These are phyloP conservation scores for Neodidymelliopsis sp. DNA, from an alignment of 2,329 filamentous ascomycete genomes.

Conservation along the genomic window DNA sequence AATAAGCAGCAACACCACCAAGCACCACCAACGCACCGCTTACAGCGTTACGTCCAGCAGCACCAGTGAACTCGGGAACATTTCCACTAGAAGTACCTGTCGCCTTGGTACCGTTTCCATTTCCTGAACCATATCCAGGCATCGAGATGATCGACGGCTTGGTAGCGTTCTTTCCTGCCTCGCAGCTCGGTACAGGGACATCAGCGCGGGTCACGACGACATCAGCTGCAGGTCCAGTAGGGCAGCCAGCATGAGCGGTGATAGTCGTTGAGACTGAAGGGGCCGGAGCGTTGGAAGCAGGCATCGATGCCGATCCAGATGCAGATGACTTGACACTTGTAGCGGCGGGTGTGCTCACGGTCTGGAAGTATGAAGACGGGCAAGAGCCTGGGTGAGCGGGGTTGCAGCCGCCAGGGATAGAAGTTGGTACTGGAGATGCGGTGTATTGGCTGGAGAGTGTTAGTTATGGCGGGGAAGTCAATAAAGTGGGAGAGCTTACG, in stretches of 20 bases:
- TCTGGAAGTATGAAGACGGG: neutral
- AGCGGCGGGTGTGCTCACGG: neutral
- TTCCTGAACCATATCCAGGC: conserved; percentile 13
- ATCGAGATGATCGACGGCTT: conserved; percentile 28
- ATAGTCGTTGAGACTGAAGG: conserved; percentile 22
- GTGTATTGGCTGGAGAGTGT: conserved; percentile 2
- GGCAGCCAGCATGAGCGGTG: conserved; percentile 24
- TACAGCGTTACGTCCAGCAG: neutral
- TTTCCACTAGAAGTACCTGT: neutral
- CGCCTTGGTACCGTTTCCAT: neutral
- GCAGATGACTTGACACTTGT: no score
- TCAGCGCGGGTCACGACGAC: conserved; percentile 28
- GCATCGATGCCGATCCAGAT: no score
- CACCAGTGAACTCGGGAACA: conserved; percentile 20
- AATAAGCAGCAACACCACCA: conserved; percentile 1
- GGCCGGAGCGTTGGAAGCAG: neutral
- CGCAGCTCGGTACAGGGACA: conserved; percentile 23
- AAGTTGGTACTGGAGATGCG: neutral
- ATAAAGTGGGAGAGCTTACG: conserved; percentile 4
- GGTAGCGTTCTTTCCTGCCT: conserved; percentile 26
- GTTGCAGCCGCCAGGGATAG: neutral
- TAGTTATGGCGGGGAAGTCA: neutral
- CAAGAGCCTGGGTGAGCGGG: neutral
- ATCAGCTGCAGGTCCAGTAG: conserved; percentile 23
- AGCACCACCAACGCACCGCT: neutral